Base-by-base conservation (phyloP, 192 early-diverging fungal species). In the Coemansia sp. region DNA sequence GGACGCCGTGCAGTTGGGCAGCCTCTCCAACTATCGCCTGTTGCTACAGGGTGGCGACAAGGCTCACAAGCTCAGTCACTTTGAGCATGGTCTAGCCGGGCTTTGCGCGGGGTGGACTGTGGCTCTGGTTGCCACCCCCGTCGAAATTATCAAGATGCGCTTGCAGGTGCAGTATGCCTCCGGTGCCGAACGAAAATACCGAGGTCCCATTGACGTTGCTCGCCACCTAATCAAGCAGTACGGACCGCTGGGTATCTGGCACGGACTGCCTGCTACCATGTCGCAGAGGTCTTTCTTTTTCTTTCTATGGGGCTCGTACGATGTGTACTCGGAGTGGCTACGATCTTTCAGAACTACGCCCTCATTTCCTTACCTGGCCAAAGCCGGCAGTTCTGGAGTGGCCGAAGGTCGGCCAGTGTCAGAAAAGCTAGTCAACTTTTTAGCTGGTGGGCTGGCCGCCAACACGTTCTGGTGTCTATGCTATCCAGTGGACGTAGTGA, bases 391-490 rank as follows among this genome's bases (percentile, higher is more conserved):
- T 16, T 45, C 55, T 39, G 37, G 43, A 18, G 65, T 44, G 16
- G 22, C 40, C 3, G 62, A 77, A 22, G 41, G 38, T 39, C 47
- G 62, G 6, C 56, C 61, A 15, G 70, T 87, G 64, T 76, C 88
- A 0, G 88, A 89, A 63, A 86, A 85, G 55, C 80, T 87, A 1
- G 75, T 91, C 55, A 90, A 87, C 65, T 91, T 91, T 80, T 58
- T 90, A 62, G 90, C 89, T 10, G 92, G 91, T 62, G 96, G 94
- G 6, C 67, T 96, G 62, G 90, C 91, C 34, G 95, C 96, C 41
- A 96, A 89, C 62, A 88, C 87, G 11, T 98, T 96, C 72, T 98
- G 96, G 96, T 84, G 90, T 20, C 83, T 90, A 62, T 85, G 86
- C 39, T 94, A 92, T 55, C 92, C 94, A 0, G 85, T 85, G 29